These are phyloP conservation scores for Beverwykella pulmonaria DNA, from an alignment of 495 filamentous ascomycete genomes.

Conservation along the genomic window DNA sequence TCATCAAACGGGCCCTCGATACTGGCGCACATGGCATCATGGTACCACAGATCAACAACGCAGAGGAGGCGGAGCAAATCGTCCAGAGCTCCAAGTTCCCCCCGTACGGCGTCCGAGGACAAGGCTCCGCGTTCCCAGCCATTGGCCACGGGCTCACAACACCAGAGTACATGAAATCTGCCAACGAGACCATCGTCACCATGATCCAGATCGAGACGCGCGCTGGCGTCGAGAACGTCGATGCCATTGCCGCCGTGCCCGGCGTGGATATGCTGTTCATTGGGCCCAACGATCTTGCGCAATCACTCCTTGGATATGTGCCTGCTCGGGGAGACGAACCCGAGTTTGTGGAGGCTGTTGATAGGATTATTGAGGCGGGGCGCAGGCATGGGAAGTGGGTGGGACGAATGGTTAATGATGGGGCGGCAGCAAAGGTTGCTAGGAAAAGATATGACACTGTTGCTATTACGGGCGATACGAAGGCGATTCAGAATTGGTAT, in stretches of 20 bases:
- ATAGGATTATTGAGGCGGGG: constrained; percentile 1
- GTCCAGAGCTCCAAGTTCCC: neutral
- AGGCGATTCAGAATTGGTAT: constrained; percentile 8
- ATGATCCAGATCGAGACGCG: constrained; percentile 5
- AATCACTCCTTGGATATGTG: constrained; percentile 1
- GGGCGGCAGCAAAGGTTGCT: neutral
- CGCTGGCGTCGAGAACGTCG: constrained; percentile 1
- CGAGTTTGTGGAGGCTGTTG: neutral
- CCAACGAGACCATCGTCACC: neutral
- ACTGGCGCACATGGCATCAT: constrained; percentile 3
- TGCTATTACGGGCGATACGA: constrained; percentile 2
- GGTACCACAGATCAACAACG: constrained; percentile 6
- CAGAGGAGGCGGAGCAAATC: neutral
- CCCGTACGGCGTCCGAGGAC: neutral
- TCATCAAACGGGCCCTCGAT: constrained; percentile 1
- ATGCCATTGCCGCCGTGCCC: neutral
- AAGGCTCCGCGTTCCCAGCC: constrained; percentile 1
- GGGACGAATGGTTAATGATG: constrained; percentile 1
- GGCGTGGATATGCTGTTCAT: neutral
- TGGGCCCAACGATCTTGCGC: constrained; percentile 1
- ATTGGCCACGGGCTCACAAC: constrained; percentile 4
- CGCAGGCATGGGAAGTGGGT: constrained; percentile 4
- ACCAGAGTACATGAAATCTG: constrained; percentile 4
- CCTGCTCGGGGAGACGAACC: neutral
- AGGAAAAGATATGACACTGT: neutral